Base-by-base conservation (phyloP, 225 moss, liverwort and hornwort genomes). In the Pleurozium schreberi region DNA sequence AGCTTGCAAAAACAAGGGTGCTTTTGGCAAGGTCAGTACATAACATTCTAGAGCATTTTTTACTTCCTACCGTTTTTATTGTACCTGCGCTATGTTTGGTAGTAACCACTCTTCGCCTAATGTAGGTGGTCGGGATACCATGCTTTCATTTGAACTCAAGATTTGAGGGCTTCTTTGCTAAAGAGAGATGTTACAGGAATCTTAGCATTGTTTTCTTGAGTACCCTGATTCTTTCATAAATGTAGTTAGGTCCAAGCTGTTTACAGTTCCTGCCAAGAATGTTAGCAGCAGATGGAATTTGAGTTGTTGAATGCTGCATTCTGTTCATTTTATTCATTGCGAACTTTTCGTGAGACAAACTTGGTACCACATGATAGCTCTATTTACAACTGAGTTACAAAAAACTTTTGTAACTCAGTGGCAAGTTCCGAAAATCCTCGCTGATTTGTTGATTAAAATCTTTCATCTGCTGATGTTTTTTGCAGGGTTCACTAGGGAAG, bases 1-100 rank as follows among this genome's bases (percentile, higher is more conserved):
- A 80, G 94, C 97, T 74, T 99, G 99, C 94, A 97, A 99, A 91
- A 99, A 95, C 93, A 99, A 97, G 92, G 95, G 96, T 78, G 97
- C 99, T 63, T 99, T 99, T 31, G 97, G 97, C 89, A 99, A 99
- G 99, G 99, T 99, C 43, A 88, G 83, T 88, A 42, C 53, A 53
- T 18, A 8, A 27, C 53, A 43, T 63, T 74, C 73, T 61, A 6
- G 62, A 73, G 22, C 50, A 12, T 47, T 88, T 30, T 71, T 67
- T 22, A 53, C 57, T 55, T 30, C 38, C 47, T 22, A 75, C 47
- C 19, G 12, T 61, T 70, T 58, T 43, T 2, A 21, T 33, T 31
- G 31, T 60, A 21, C 81, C 60, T 31, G 43, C 47, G 40, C 28
- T 34, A 26, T 43, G 43, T 70, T 85, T 34, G 45, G 60, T 31